phyloP scores from a whole-genome alignment of 2,329 filamentous ascomycete genomes.

The Pseudopithomyces chartarum region DNA sequence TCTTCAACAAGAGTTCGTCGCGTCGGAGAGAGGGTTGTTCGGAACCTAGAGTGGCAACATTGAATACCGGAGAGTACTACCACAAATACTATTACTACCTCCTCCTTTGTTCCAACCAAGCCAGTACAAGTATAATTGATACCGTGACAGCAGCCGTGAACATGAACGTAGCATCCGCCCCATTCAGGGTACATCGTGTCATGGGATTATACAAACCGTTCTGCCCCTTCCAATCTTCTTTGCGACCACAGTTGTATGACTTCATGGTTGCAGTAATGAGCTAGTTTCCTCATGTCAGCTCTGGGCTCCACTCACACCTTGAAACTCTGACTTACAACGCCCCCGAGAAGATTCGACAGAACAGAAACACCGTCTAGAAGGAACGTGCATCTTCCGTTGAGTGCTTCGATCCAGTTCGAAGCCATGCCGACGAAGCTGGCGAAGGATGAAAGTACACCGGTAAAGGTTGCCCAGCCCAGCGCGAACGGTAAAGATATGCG shows the following conservation, averaged over 20 bases:
- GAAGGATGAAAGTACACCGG: neutral
- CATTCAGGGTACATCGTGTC: neutral
- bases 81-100: neutral
- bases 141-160: neutral
- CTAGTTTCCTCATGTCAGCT: neutral
- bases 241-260: neutral
- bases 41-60: no score
- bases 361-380: neutral
- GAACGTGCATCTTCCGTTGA: neutral
- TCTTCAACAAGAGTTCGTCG: no score
- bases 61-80: no score
- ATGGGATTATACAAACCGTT: neutral
- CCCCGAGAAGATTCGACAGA: neutral
- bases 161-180: neutral
- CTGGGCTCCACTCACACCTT: neutral
- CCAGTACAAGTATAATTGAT: neutral
- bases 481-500: neutral
- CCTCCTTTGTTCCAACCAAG: neutral
- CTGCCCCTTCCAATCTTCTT: neutral
- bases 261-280: neutral
- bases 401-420: neutral
- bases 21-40: no score
- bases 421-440: neutral
- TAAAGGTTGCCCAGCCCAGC: neutral
- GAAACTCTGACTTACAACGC: neutral